Percentiles rank a stretch among this genome's conserved stretches.
Conservation (phyloP, 305 asterid species). For the Plantago lanceolata region DNA sequence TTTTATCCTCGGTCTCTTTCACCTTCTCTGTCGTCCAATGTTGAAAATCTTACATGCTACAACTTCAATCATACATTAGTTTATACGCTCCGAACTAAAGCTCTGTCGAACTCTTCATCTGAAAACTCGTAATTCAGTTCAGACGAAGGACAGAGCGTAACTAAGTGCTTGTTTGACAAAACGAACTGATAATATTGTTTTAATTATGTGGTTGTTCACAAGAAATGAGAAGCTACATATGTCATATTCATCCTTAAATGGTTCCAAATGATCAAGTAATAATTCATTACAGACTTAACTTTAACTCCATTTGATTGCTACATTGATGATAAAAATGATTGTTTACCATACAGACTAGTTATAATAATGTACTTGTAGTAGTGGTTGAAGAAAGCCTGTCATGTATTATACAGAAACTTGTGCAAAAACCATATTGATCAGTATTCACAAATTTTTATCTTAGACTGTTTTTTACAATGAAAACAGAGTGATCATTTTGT, state of each 20-base stretch:
- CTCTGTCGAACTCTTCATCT: no score
- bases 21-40: background rate
- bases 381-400: background rate
- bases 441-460: no score
- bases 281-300: slow-evolving; percentile 39
- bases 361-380: no score
- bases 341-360: background rate
- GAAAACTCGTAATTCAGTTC: no score
- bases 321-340: background rate
- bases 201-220: background rate
- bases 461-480: background rate
- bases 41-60: background rate
- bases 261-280: slow-evolving; percentile 14
- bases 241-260: slow-evolving; percentile 2
- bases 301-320: slow-evolving; percentile 37
- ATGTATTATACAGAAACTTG: slow-evolving; percentile 8
- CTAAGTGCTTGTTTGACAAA: no score
- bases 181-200: no score
- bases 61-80: background rate
- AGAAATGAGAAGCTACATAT: background rate
- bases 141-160: no score
- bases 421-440: background rate
- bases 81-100: no score
- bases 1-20: slow-evolving; percentile 1
- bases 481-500: slow-evolving; percentile 16